phyloP scores from a whole-genome alignment of 2,329 filamentous ascomycete genomes.

The Ophiostoma angusticollis region DNA sequence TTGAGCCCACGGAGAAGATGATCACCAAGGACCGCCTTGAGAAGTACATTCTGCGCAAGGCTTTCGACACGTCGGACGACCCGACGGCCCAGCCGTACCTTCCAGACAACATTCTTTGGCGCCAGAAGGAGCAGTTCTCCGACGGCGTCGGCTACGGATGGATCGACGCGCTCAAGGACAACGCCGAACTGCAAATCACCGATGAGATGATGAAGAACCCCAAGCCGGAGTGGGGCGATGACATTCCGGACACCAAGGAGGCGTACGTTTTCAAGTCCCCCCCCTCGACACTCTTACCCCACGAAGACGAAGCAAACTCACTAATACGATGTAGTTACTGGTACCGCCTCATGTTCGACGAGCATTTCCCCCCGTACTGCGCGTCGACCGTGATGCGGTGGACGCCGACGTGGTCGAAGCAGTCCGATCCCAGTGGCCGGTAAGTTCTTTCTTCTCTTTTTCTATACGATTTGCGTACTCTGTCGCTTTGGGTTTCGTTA shows the following conservation, averaged over 20 bases:
- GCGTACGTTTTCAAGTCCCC: conserved; percentile 44
- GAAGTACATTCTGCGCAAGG: conserved; percentile 96
- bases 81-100: conserved; percentile 73
- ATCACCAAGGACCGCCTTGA: conserved; percentile 82
- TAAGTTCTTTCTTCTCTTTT: conserved; percentile 25
- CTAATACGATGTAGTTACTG: no score
- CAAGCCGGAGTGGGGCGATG: conserved; percentile 86
- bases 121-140: conserved; percentile 99
- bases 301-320: no score
- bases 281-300: neutral
- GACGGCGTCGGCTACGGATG: conserved; percentile 98
- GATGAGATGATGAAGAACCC: conserved; percentile 99
- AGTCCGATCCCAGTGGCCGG: conserved; percentile 90
- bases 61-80: conserved; percentile 86
- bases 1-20: conserved; percentile 92
- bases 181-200: conserved; percentile 75
- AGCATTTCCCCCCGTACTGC: conserved; percentile 89
- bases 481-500: no score
- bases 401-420: conserved; percentile 95
- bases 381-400: conserved; percentile 90
- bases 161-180: conserved; percentile 96
- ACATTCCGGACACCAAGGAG: conserved; percentile 93
- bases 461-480: neutral
- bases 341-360: conserved; percentile 98
- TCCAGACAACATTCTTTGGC: conserved; percentile 91